Percentiles rank a stretch among this genome's conserved stretches.
These are phyloP conservation scores for Quercus phellos DNA, from an alignment of 331 rosid species.

Conservation along the genomic window DNA sequence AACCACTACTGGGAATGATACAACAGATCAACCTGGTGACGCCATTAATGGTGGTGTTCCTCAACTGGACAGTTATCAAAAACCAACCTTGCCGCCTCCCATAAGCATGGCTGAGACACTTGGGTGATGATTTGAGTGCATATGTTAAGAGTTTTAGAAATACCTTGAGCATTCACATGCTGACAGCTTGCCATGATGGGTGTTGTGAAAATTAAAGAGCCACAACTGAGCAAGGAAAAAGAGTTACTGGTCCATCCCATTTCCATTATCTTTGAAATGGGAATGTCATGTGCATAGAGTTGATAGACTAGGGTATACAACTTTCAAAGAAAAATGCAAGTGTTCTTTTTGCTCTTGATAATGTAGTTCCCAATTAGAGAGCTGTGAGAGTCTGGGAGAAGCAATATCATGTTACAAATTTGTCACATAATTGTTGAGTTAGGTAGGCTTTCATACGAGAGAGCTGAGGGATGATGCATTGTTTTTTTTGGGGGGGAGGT, in stretches of 20 bases:
- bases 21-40: conserved; percentile 29
- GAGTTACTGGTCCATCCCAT: background rate
- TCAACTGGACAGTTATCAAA: conserved; percentile 29
- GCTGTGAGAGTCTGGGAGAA: background rate
- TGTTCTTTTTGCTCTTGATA: conserved; percentile 6
- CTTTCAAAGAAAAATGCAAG: conserved; percentile 2
- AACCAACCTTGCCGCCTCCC: conserved; percentile 30
- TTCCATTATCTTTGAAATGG: conserved; percentile 18
- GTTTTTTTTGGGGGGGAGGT: background rate
- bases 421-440: background rate
- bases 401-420: background rate
- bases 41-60: conserved; percentile 24
- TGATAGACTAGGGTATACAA: conserved; percentile 17
- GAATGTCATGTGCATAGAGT: conserved; percentile 26
- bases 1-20: conserved; percentile 27
- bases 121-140: background rate
- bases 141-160: background rate
- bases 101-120: conserved; percentile 34
- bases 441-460: background rate
- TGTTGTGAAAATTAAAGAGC: conserved; percentile 4
- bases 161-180: conserved; percentile 21
- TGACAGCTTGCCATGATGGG: conserved; percentile 24
- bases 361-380: background rate
- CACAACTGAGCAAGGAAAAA: conserved; percentile 2
- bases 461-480: background rate